These are phyloP conservation scores for Salvia hispanica DNA, from an alignment of 257 asterid genomes.

Conservation along the genomic window DNA sequence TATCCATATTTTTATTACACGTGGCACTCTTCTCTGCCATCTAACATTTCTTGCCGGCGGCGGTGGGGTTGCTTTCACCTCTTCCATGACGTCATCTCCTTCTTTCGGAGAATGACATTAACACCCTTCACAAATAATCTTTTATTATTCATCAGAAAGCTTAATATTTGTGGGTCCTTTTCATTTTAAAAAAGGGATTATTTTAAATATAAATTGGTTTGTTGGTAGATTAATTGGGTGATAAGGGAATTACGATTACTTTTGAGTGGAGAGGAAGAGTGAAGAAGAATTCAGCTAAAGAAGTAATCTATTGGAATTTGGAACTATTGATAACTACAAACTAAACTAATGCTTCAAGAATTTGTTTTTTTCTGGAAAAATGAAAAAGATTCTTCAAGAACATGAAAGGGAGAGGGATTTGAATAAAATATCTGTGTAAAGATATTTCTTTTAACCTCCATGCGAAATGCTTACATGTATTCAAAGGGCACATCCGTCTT, in stretches of 20 bases:
- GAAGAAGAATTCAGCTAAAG: too few species aligned
- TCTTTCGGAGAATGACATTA: slow-evolving; percentile 25
- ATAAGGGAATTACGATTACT: too few species aligned
- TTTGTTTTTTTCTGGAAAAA: background rate
- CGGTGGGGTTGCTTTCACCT: slow-evolving; percentile 29
- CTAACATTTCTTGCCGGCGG: slow-evolving; percentile 31
- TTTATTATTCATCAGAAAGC: too few species aligned
- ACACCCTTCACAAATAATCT: slow-evolving; percentile 26
- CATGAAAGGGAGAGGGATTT: background rate
- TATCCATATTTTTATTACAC: slow-evolving; percentile 46
- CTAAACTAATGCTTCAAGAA: too few species aligned
- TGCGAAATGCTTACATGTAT: background rate
- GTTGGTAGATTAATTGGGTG: too few species aligned
- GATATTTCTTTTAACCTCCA: background rate
- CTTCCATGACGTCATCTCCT: slow-evolving; percentile 31
- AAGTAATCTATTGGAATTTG: too few species aligned
- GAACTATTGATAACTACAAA: too few species aligned
- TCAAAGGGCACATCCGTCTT: slow-evolving; percentile 27
- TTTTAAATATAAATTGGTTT: too few species aligned
- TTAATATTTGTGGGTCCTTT: too few species aligned
- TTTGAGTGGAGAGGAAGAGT: too few species aligned
- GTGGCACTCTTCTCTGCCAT: slow-evolving; percentile 41
- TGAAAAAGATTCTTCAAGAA: background rate
- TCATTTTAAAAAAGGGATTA: too few species aligned
- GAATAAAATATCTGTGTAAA: background rate